Evolutionary conservation across 2,329 filamentous ascomycete genomes (phyloP).

Genomic region (Aureobasidium pullulans): DNA sequence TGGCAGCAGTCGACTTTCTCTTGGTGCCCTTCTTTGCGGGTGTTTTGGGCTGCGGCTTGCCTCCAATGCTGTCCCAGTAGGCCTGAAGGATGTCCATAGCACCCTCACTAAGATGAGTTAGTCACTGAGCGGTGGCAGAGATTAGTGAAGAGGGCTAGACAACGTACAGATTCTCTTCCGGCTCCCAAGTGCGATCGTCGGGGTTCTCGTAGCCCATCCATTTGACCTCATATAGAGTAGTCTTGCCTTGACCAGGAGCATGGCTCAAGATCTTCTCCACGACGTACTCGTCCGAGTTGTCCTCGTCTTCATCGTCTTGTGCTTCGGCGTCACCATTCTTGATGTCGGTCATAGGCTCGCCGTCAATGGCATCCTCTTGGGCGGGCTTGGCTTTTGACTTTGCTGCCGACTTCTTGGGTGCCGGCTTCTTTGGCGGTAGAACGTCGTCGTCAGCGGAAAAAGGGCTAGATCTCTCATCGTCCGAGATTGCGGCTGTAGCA

Average conservation of each 20-base stretch:
- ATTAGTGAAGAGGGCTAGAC: not conserved
- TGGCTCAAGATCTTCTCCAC: conserved; percentile 69
- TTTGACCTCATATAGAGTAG: conserved; percentile 62
- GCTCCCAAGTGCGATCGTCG: conserved; percentile 70
- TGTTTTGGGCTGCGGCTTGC: conserved; percentile 31
- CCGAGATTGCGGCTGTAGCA: conserved; percentile 31
- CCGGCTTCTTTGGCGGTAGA: conserved; percentile 22
- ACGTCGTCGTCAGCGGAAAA: conserved; percentile 22
- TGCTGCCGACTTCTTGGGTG: conserved; percentile 12
- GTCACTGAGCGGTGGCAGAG: not conserved
- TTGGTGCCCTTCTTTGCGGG: conserved; percentile 23
- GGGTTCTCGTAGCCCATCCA: conserved; percentile 72
- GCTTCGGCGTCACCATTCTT: conserved; percentile 16
- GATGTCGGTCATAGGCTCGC: conserved; percentile 21
- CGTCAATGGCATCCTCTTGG: conserved; percentile 22
- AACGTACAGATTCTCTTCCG: conserved; percentile 61
- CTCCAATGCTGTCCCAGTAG: conserved; percentile 59
- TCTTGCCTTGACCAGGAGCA: conserved; percentile 49
- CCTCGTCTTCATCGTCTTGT: conserved; percentile 29
- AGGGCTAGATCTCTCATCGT: conserved; percentile 28
- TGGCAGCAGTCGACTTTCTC: conserved; percentile 16
- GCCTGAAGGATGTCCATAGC: conserved; percentile 51
- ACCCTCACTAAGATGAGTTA: conserved; percentile 22
- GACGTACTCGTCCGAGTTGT: conserved; percentile 46
- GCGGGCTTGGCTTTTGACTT: conserved; percentile 1